Evolutionary conservation across 352 stramenopile species (phyloP).

Genomic region (Phytophthora ramorum): DNA sequence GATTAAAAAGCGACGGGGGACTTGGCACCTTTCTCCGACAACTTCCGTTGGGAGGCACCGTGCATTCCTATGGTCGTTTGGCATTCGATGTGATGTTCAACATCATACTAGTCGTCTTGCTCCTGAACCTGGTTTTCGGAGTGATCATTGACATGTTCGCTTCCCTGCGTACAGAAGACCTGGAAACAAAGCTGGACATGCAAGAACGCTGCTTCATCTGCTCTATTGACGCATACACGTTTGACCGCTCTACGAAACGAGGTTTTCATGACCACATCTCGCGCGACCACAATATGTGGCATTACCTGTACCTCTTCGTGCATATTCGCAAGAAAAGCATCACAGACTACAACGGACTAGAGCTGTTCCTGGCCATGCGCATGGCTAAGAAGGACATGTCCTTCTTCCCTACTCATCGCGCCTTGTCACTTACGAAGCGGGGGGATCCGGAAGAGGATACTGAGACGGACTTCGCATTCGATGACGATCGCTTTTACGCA

Average conservation of each 20-base stretch:
- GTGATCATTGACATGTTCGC: constrained; percentile 88
- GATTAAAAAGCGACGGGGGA: constrained; percentile 70
- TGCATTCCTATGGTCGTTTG: constrained; percentile 59
- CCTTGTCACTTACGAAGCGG: constrained; percentile 55
- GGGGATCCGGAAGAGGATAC: constrained; percentile 18
- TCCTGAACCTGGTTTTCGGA: constrained; percentile 83
- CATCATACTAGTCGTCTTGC: constrained; percentile 69
- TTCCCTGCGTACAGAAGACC: constrained; percentile 66
- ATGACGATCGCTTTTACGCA: constrained; percentile 29
- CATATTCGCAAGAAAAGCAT: constrained; percentile 83
- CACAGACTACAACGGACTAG: constrained; percentile 82
- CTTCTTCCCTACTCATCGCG: constrained; percentile 76
- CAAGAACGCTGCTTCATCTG: constrained; percentile 82
- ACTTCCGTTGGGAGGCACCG: constrained; percentile 43
- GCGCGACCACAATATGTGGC: constrained; percentile 84
- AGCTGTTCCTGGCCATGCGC: constrained; percentile 78
- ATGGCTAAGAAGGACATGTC: constrained; percentile 83
- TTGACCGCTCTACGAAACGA: constrained; percentile 68
- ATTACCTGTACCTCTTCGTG: constrained; percentile 83
- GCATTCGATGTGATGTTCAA: constrained; percentile 77
- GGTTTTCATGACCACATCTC: constrained; percentile 82
- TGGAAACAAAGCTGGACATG: constrained; percentile 75
- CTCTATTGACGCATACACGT: constrained; percentile 82
- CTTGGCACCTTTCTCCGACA: constrained; percentile 59
- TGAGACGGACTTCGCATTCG: constrained; percentile 4